Base-by-base conservation (phyloP, 1,139 yeast species). In the Protomyces gravidus region DNA sequence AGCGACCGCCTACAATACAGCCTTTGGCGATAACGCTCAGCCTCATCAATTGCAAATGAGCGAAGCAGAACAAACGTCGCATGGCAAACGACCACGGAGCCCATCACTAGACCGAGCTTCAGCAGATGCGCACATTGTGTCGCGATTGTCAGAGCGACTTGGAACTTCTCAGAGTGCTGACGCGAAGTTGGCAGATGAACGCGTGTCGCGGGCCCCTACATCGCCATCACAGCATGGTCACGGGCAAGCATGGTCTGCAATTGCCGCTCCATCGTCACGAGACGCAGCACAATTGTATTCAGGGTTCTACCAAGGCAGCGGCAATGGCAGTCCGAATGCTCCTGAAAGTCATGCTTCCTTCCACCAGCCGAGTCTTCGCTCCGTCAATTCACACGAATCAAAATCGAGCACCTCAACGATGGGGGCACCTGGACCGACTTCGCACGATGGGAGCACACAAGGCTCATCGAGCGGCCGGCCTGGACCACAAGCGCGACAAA, bases 401-500 rank as follows among this genome's bases (percentile, higher is more conserved):
- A 36, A 17, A 17, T 36, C 42, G 19, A 36, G 42, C 42, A 11
- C 21, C 19, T 36, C 42, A 15, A 11, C n/a, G 36, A 30, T 3
- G 5, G 36, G 21, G 17, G 23, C 23, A 2, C n/a, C n/a, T n/a
- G n/a, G n/a, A n/a, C 21, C 42, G 7, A 36, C 42, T n/a, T 36
- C 42, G 21, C 42, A 36, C 2, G 42, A 19, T 6, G 42, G 42
- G n/a, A n/a, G 6, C 5, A 9, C 21, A 5, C 15, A 15, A 3
- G 19, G 21, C 42, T 15, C 3, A 6, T 17, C 5, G 3, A n/a
- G n/a, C n/a, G n/a, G n/a, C n/a, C 17, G 42, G 2, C 42, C 42
- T 2, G 42, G 42, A 15, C 42, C 42, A n/a, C 80, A 80, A 19
- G 61, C 63, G 45, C 64, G 62, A 13, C 63, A 59, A 26, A 52